Evolutionary conservation across 2,329 filamentous ascomycete species (phyloP), one percentile per base, ranked within the genome.

Genomic region (Fusarium veterinarium): DNA sequence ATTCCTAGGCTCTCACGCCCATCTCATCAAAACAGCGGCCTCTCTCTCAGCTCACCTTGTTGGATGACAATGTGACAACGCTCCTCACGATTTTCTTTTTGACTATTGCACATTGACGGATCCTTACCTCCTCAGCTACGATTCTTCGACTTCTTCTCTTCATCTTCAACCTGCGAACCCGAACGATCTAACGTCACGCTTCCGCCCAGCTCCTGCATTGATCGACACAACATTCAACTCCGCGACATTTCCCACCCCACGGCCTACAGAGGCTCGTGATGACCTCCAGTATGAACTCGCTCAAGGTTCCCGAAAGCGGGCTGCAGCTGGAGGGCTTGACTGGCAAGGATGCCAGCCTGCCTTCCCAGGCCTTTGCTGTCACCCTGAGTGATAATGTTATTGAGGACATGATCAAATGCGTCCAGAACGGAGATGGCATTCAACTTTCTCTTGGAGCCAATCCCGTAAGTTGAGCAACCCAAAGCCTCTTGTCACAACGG

Each of bases 381-480:
- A 86, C 83, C n/a, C 81, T 92, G 69, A 86, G 83, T 74, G 86
- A 90, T 78, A 83, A 83, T 77, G 83, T 90, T 57, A 87, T 92
- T 75, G 88, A 90, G 78, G 85, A 89, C 69, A 88, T 92, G 86
- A 90, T 92, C 73, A 85, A 84, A 79, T 89, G 87, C 76, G 85
- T 88, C 42, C 86, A 87, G 75, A 84, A 86, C 82, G 89, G 88
- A 56, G 84, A 88, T 61, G 83, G 86, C 49, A 84, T 91, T 59
- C 84, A 89, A 75, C 82, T 92, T 75, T 85, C 87, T 9, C 80
- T 92, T 69, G 90, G 90, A 44, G 84, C 83, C 76, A 84, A 81
- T 75, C 90, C 90, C 41, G 90, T 92, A 88, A 85, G 90, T 85
- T 60, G 25, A 40, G 37, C 48, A 49, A 51, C 23, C 19, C 20